Evolutionary conservation across 352 stramenopile species (phyloP).

Genomic region (Aphanomyces invadans): DNA sequence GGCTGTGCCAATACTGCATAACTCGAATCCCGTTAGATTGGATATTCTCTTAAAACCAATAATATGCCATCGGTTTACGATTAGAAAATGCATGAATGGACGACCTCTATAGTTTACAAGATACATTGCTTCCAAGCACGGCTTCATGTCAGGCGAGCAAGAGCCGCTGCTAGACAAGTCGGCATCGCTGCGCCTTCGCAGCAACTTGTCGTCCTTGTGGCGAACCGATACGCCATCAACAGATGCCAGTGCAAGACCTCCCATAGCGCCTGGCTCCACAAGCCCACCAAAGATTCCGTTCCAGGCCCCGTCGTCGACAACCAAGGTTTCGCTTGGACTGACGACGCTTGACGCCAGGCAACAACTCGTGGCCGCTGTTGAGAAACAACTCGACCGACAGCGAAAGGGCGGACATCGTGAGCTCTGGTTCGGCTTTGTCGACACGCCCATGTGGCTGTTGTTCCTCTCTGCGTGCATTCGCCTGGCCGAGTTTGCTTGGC

Average conservation of each 20-base stretch:
- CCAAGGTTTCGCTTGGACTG: conserved; percentile 33
- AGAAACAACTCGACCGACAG: conserved; percentile 44
- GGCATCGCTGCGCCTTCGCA: background rate
- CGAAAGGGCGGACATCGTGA: conserved; percentile 56
- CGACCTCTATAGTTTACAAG: no score
- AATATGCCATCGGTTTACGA: no score
- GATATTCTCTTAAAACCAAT: no score
- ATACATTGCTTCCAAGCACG: no score
- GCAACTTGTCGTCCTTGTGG: conserved; percentile 12
- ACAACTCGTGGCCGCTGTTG: conserved; percentile 52
- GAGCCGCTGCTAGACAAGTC: conserved; percentile 11
- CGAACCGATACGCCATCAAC: background rate
- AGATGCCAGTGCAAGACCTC: background rate
- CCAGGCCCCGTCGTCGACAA: background rate
- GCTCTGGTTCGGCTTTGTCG: conserved; percentile 62
- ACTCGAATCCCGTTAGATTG: no score
- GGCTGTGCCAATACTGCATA: no score
- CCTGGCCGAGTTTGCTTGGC: conserved; percentile 41
- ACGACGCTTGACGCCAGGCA: conserved; percentile 41
- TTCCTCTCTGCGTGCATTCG: conserved; percentile 57
- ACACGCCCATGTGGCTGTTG: conserved; percentile 63
- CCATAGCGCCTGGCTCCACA: background rate
- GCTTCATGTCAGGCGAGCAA: no score
- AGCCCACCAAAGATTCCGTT: conserved; percentile 2
- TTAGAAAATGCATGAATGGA: no score